phyloP scores from a whole-genome alignment of 345 rosid species.

The Camelina laxa region DNA sequence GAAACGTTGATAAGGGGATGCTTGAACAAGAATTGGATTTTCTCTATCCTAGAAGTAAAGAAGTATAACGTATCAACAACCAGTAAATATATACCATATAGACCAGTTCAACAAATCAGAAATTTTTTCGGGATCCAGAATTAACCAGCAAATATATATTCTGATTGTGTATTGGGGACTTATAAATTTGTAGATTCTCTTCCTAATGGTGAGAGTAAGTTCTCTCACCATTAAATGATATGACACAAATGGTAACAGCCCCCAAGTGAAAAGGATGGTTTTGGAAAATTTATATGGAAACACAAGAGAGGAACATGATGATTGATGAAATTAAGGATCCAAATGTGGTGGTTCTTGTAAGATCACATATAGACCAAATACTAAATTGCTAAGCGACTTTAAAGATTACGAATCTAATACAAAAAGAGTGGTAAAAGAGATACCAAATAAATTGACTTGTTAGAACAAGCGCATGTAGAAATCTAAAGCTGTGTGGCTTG shows the following conservation, averaged over 20 bases:
- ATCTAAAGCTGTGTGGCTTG: conserved; percentile 17
- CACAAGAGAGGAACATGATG: neutral
- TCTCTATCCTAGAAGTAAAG: neutral
- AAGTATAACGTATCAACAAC: neutral
- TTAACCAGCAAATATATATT: neutral
- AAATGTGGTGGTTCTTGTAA: neutral
- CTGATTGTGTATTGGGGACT: neutral
- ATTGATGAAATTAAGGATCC: neutral
- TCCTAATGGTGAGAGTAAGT: neutral
- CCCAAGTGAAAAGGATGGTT: neutral
- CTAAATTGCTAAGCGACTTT: neutral
- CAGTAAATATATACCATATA: neutral
- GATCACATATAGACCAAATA: conserved; percentile 3
- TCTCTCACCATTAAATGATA: conserved; percentile 14
- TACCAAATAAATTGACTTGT: conserved; percentile 13
- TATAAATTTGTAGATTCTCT: neutral
- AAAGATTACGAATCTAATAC: conserved; percentile 12
- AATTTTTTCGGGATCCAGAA: neutral
- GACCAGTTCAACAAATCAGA: neutral
- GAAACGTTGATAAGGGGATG: conserved; percentile 3
- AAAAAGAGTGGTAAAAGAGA: conserved; percentile 18
- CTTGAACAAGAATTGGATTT: neutral
- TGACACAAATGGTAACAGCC: neutral
- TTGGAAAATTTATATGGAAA: neutral
- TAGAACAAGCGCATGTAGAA: conserved; percentile 15